Conservation (phyloP, 1,284 basidiomycete species). For the Rugosomyces carneus region DNA sequence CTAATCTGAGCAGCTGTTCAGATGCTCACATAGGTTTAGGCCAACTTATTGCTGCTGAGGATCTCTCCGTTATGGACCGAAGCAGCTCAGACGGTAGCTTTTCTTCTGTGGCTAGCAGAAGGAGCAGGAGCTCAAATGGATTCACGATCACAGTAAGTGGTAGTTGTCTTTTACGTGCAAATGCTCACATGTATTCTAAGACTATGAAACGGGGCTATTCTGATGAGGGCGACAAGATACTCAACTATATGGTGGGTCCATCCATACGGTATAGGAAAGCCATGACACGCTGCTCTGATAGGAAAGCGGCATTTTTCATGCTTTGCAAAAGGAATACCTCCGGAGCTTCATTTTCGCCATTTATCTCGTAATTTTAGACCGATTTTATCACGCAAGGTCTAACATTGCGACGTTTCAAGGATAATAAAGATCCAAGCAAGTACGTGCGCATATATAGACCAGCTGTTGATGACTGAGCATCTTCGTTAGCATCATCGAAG, state of each 20-base stretch:
- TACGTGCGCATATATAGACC: conserved; percentile 30
- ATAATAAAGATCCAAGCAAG: conserved; percentile 76
- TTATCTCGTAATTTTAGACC: conserved; percentile 52
- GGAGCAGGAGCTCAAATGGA: conserved; percentile 39
- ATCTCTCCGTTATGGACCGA: conserved; percentile 33
- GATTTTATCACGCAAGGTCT: neutral
- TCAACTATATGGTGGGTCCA: conserved; percentile 64
- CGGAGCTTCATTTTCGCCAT: conserved; percentile 78
- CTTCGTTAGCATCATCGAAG: conserved; percentile 62
- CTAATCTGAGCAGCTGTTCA: neutral
- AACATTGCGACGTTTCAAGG: conserved; percentile 34
- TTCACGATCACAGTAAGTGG: conserved; percentile 45
- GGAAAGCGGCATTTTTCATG: conserved; percentile 80
- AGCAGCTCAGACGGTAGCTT: conserved; percentile 29
- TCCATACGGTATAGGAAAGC: neutral
- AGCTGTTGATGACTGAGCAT: neutral
- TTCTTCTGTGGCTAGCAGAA: conserved; percentile 26
- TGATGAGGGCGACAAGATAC: conserved; percentile 70
- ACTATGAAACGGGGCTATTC: conserved; percentile 70
- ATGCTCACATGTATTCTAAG: conserved; percentile 26
- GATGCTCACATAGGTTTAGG: conserved; percentile 28
- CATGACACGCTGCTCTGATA: conserved; percentile 23
- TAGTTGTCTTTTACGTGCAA: neutral
- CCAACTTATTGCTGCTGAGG: conserved; percentile 46
- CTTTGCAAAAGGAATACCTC: conserved; percentile 69